Evolutionary conservation across 441 rosid genomes (phyloP).

Genomic region (Daphne laureola): DNA sequence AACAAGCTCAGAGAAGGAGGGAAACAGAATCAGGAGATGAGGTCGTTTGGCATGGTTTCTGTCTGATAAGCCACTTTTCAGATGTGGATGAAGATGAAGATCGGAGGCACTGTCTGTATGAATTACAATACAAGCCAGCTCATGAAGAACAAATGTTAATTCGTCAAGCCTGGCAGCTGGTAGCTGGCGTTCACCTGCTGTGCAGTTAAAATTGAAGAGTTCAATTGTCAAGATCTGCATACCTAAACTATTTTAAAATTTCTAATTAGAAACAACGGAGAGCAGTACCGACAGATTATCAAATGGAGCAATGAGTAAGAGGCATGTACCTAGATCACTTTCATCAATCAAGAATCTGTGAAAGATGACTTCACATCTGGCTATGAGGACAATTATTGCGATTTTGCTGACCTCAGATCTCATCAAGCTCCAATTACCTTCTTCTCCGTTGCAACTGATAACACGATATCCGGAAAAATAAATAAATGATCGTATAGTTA

Average conservation of each 20-base stretch:
- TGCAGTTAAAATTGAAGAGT: constrained; percentile 12
- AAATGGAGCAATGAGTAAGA: constrained; percentile 8
- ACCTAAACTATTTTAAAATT: no score
- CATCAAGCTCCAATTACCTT: constrained; percentile 46
- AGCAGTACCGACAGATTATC: background rate
- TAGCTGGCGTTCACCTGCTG: constrained; percentile 59
- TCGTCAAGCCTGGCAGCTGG: constrained; percentile 87
- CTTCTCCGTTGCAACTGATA: constrained; percentile 46
- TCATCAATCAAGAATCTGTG: constrained; percentile 71
- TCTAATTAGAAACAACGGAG: no score
- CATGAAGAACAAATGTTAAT: constrained; percentile 54
- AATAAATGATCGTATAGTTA: background rate
- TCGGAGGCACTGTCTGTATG: constrained; percentile 61
- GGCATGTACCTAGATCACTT: constrained; percentile 49
- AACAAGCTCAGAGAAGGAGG: constrained; percentile 79
- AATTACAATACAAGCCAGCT: constrained; percentile 51
- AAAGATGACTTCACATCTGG: constrained; percentile 75
- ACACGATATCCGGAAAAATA: constrained; percentile 1
- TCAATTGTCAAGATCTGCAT: background rate
- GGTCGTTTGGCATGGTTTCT: constrained; percentile 31
- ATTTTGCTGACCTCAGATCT: constrained; percentile 76
- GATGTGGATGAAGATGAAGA: constrained; percentile 59
- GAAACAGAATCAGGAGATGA: constrained; percentile 82
- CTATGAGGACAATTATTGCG: constrained; percentile 50
- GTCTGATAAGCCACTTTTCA: constrained; percentile 42